Evolutionary conservation across 306 rosid genomes (phyloP), one percentile per base, ranked within the genome.

Genomic region (Medicago ruthenica): DNA sequence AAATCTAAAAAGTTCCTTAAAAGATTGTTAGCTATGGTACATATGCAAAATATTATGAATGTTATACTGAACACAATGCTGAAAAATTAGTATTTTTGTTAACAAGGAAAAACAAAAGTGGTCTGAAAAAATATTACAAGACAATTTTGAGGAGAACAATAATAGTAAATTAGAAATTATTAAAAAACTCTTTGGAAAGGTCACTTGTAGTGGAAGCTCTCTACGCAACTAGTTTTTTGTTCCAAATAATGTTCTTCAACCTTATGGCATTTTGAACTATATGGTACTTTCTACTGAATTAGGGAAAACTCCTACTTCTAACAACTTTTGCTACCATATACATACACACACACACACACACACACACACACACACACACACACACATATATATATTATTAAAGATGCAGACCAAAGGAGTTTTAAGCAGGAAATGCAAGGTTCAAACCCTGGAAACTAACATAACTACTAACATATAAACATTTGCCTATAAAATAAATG

Each of bases 81-180:
- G 37, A 44, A 67, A 73, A 66, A 10, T 18, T 39, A 50, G n/a
- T 42, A 16, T 6, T 61, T 40, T 62, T 61, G 77, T 61, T 76
- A 22, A 39, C 66, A 71, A 31, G 50, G 16, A 55, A 62, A 60
- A 61, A 70, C 58, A 15, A 64, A 76, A 53, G 57, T 24, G 40
- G 76, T 34, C 61, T 77, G 40, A 69, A 54, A n/a, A 67, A 31
- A 27, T 57, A 15, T 10, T 39, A 70, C 55, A 48, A 34, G 37
- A 34, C 37, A 5, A 34, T 34, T 34, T 34, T 34, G n/a, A n/a
- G n/a, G 37, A 34, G 37, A 34, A 34, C 37, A 34, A 7, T 34
- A 34, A 71, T n/a, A n/a, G n/a, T 12, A 50, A 12, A 24, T 17
- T 9, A 16, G 13, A n/a, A 39, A 64, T 36, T 22, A 5, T 24